Evolutionary conservation across 73 alveolate genomes (phyloP).

Genomic region (Uronychia setigera): DNA sequence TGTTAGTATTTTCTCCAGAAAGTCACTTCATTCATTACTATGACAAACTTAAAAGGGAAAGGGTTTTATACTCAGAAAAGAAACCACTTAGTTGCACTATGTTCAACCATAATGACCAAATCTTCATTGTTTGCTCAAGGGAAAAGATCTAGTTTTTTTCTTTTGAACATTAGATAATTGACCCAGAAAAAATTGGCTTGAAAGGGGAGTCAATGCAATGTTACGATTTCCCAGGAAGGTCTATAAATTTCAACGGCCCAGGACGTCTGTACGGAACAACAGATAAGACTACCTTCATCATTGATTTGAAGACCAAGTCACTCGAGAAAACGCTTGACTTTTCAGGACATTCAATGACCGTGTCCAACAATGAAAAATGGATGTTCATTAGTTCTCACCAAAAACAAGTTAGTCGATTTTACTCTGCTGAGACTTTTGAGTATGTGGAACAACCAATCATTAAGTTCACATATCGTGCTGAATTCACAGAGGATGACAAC

Average conservation of each 20-base stretch:
- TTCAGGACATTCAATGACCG: background rate
- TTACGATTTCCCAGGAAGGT: background rate
- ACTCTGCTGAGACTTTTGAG: background rate
- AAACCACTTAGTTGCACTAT: background rate
- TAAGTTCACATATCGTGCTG: background rate
- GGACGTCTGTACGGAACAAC: background rate
- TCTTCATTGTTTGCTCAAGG: background rate
- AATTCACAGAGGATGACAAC: background rate
- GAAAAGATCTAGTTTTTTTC: background rate
- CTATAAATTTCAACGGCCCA: background rate
- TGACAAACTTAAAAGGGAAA: background rate
- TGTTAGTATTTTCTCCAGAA: background rate
- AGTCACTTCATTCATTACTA: background rate
- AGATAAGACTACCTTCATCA: background rate
- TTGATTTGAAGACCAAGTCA: background rate
- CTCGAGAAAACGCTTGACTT: background rate
- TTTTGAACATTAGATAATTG: background rate
- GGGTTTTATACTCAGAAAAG: background rate
- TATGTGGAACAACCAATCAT: background rate
- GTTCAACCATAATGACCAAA: background rate
- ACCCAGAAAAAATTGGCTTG: background rate
- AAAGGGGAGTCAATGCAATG: background rate
- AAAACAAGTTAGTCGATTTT: background rate
- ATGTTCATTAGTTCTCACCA: background rate
- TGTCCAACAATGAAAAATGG: background rate